Evolutionary conservation across 2,329 filamentous ascomycete species (phyloP).

Genomic region (Hymenoscyphus fraxineus): DNA sequence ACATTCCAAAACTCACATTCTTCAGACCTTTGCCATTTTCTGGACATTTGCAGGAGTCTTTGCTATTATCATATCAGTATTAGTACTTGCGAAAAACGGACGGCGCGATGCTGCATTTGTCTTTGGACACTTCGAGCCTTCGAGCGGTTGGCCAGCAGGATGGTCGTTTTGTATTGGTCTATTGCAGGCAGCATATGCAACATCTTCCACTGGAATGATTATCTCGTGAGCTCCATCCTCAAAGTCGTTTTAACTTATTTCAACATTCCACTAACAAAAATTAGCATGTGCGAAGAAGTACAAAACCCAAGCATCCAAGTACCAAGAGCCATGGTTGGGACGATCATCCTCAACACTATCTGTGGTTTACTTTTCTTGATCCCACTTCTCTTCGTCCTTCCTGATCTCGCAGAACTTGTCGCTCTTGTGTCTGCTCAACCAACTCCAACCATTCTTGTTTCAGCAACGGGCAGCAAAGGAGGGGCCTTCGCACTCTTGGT

Average conservation of each 20-base stretch:
- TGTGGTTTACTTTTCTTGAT: conserved; percentile 66
- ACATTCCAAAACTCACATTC: not conserved
- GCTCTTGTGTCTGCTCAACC: conserved; percentile 56
- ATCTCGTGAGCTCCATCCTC: conserved; percentile 60
- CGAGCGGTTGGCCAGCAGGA: conserved; percentile 65
- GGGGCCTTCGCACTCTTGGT: conserved; percentile 60
- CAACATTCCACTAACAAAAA: not conserved
- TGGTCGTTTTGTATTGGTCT: conserved; percentile 74
- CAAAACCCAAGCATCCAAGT: conserved; percentile 62
- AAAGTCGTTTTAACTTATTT: not conserved
- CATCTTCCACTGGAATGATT: conserved; percentile 75
- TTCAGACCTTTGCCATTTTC: conserved; percentile 65
- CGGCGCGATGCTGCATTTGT: conserved; percentile 52
- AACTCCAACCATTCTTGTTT: conserved; percentile 57
- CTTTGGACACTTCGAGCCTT: conserved; percentile 64
- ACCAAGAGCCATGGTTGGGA: conserved; percentile 68
- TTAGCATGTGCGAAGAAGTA: conserved; percentile 63
- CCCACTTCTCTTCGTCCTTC: conserved; percentile 65
- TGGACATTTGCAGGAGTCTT: conserved; percentile 71
- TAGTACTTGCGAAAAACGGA: conserved; percentile 66
- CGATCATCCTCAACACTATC: conserved; percentile 63
- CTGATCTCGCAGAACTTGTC: conserved; percentile 54
- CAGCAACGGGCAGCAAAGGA: conserved; percentile 43
- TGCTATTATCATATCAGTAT: conserved; percentile 58
- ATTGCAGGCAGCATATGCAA: conserved; percentile 68